Percentiles rank a stretch among this genome's conserved stretches.
phyloP scores from a whole-genome alignment of 179 eudicot species.

The Drosera spatulata region DNA sequence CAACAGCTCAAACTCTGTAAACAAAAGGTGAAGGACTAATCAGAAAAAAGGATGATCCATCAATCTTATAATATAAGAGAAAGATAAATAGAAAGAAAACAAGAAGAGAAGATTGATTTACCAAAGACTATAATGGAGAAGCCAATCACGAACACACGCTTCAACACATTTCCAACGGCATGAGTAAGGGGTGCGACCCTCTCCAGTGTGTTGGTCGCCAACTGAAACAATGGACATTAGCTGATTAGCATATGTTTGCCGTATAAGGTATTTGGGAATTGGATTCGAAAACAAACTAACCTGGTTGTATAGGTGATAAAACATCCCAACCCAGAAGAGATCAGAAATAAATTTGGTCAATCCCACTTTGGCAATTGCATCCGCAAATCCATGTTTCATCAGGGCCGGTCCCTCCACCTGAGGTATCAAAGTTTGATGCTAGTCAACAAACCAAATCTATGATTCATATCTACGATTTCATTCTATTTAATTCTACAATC shows the following conservation, averaged over 20 bases:
- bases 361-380: slow-evolving; percentile 95
- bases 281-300: slow-evolving; percentile 17
- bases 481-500: too few species aligned
- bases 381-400: slow-evolving; percentile 60
- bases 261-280: too few species aligned
- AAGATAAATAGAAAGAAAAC: too few species aligned
- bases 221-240: slow-evolving; percentile 21
- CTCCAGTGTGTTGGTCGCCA: slow-evolving; percentile 96
- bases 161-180: slow-evolving; percentile 96
- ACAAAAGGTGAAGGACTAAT: too few species aligned
- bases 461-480: too few species aligned
- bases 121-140: slow-evolving; percentile 90
- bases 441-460: too few species aligned
- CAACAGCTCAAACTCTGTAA: too few species aligned
- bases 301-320: slow-evolving; percentile 98
- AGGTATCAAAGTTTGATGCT: background rate
- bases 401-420: slow-evolving; percentile 91
- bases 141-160: slow-evolving; percentile 97
- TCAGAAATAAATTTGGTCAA: slow-evolving; percentile 76
- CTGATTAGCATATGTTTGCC: too few species aligned
- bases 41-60: too few species aligned
- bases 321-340: slow-evolving; percentile 98
- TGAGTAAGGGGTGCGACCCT: slow-evolving; percentile 99
- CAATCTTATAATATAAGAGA: too few species aligned
- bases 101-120: slow-evolving; percentile 14